Percentiles rank a stretch among this genome's conserved stretches.
phyloP scores from a whole-genome alignment of 768 basidiomycete genomes.

The Boletus reticulatus region DNA sequence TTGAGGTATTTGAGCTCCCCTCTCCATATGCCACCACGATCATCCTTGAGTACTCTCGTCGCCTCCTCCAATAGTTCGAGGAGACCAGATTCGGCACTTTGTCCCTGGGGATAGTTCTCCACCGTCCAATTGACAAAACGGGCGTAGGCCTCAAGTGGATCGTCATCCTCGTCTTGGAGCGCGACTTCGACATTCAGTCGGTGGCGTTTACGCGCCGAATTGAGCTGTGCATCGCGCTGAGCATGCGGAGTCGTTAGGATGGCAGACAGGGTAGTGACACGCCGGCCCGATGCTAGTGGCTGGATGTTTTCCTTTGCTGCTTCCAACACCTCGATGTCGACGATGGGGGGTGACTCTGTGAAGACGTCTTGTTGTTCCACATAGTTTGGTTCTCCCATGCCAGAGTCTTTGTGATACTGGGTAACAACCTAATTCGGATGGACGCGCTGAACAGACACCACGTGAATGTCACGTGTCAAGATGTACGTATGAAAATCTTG shows the following conservation, averaged over 20 bases:
- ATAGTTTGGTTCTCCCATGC: constrained; percentile 19
- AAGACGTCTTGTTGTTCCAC: constrained; percentile 45
- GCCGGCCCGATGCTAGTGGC: constrained; percentile 74
- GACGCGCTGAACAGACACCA: constrained; percentile 20
- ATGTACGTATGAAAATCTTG: background rate
- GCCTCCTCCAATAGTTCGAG: constrained; percentile 91
- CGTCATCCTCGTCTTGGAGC: constrained; percentile 72
- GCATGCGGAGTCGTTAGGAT: constrained; percentile 75
- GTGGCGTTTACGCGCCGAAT: constrained; percentile 60
- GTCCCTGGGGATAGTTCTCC: constrained; percentile 93
- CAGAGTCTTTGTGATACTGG: background rate
- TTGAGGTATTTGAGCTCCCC: constrained; percentile 86
- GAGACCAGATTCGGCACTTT: constrained; percentile 85
- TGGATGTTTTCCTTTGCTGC: constrained; percentile 88
- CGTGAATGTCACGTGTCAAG: constrained; percentile 18
- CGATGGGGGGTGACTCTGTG: constrained; percentile 45
- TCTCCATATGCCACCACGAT: constrained; percentile 71
- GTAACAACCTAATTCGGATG: background rate
- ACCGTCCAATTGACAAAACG: constrained; percentile 88
- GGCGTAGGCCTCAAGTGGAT: constrained; percentile 83
- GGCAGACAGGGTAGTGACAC: constrained; percentile 73
- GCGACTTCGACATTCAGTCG: constrained; percentile 73
- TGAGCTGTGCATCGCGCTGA: constrained; percentile 68
- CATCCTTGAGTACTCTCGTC: constrained; percentile 78
- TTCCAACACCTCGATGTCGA: constrained; percentile 80